These are phyloP conservation scores for Binderoboletus segoi DNA, from an alignment of 1,284 basidiomycete genomes.

Conservation along the genomic window DNA sequence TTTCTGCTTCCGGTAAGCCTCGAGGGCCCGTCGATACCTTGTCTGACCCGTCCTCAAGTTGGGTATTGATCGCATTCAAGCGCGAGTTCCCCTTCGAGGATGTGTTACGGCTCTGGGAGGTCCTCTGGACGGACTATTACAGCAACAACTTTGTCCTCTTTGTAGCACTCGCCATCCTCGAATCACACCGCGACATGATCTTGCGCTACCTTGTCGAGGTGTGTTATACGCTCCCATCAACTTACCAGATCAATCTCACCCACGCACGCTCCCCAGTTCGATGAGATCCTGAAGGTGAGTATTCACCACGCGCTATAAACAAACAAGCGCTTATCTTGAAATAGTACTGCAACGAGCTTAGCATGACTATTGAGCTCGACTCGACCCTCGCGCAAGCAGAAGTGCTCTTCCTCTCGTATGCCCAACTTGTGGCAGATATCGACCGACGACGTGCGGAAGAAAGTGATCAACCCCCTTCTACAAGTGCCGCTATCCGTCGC, in stretches of 20 bases:
- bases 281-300: constrained; percentile 82
- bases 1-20: constrained; percentile 89
- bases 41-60: constrained; percentile 44
- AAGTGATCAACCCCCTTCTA: constrained; percentile 12
- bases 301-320: neutral
- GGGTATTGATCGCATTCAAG: constrained; percentile 91
- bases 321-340: constrained; percentile 4
- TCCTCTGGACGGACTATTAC: constrained; percentile 93
- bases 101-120: constrained; percentile 91
- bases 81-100: constrained; percentile 93
- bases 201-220: constrained; percentile 92
- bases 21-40: neutral
- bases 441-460: constrained; percentile 72
- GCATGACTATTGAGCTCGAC: constrained; percentile 92
- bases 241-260: constrained; percentile 10
- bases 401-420: constrained; percentile 86
- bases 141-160: constrained; percentile 91
- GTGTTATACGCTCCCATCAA: constrained; percentile 28
- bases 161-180: constrained; percentile 89
- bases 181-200: constrained; percentile 93
- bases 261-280: constrained; percentile 51
- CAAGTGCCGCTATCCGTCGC: constrained; percentile 35
- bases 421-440: constrained; percentile 86
- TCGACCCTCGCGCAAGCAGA: constrained; percentile 92
- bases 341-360: constrained; percentile 90